Conservation (phyloP, 768 basidiomycete species). For the Lactarius pseudohatsudake region DNA sequence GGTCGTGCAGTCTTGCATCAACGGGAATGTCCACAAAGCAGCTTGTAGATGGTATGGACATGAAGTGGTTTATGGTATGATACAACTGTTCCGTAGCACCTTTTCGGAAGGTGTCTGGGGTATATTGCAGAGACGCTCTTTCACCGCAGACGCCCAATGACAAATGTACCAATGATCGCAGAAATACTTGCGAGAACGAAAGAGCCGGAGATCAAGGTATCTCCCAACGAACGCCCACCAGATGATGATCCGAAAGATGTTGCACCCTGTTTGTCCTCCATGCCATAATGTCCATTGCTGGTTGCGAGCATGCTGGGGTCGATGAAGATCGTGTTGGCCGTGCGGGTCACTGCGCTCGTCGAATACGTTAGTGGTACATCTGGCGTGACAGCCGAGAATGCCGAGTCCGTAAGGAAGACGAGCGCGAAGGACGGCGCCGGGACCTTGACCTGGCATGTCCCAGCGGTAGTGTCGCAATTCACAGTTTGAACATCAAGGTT, state of each 20-base stretch:
- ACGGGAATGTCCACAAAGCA: not conserved
- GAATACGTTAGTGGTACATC: conserved; percentile 46
- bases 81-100: not conserved
- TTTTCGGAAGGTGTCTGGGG: not conserved
- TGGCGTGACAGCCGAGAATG: conserved; percentile 39
- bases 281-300: conserved; percentile 56
- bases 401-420: conserved; percentile 59
- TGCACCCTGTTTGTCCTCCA: conserved; percentile 37
- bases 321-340: conserved; percentile 55
- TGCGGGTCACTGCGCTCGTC: conserved; percentile 57
- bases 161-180: not conserved
- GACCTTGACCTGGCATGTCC: conserved; percentile 59
- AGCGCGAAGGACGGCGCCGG: conserved; percentile 73
- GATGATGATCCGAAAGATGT: conserved; percentile 32
- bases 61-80: not conserved
- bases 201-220: not conserved
- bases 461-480: conserved; percentile 52
- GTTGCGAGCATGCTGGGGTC: conserved; percentile 56
- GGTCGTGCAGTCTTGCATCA: not conserved
- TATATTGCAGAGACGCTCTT: not conserved
- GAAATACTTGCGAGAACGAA: not conserved
- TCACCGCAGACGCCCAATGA: not conserved
- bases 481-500: conserved; percentile 55
- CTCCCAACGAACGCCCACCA: not conserved
- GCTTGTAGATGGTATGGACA: not conserved